These are phyloP conservation scores for Suhomyces emberorum DNA, from an alignment of 805 yeast species.

Conservation along the genomic window DNA sequence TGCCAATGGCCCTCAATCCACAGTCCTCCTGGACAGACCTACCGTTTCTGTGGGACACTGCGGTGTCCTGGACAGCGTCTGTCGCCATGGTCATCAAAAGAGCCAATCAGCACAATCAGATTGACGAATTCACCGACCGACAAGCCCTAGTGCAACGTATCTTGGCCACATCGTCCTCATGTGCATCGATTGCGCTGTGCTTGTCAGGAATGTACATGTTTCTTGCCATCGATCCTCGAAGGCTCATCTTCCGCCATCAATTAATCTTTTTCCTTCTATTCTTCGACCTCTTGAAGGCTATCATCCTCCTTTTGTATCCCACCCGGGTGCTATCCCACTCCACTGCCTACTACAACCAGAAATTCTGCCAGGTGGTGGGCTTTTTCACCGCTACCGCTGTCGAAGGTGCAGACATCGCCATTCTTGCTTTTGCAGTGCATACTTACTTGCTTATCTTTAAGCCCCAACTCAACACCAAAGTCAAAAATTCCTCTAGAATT, in stretches of 20 bases:
- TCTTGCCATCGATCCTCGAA: constrained; percentile 60
- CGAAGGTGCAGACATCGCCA: constrained; percentile 85
- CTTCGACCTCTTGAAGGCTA: constrained; percentile 73
- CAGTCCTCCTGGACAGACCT: no score
- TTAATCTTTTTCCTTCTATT: constrained; percentile 64
- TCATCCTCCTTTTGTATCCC: constrained; percentile 67
- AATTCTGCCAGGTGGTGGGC: constrained; percentile 65
- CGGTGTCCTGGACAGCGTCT: no score
- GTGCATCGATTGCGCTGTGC: constrained; percentile 45
- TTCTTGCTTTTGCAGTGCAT: constrained; percentile 78
- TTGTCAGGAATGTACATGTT: constrained; percentile 57
- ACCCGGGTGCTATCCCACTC: constrained; percentile 46
- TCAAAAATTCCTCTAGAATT: constrained; percentile 33
- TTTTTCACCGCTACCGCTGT: constrained; percentile 77
- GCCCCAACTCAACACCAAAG: constrained; percentile 47
- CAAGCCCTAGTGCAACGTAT: constrained; percentile 32
- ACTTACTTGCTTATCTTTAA: constrained; percentile 69
- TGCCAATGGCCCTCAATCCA: no score
- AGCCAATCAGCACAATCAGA: constrained; percentile 18
- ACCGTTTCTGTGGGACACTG: no score
- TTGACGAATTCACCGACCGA: constrained; percentile 23
- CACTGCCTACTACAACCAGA: constrained; percentile 43
- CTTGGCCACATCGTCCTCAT: constrained; percentile 37
- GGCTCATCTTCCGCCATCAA: constrained; percentile 65
- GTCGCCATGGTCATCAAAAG: no score